Evolutionary conservation across 305 asterid species (phyloP), one percentile per base, ranked within the genome.

Genomic region (Andrographis paniculata): DNA sequence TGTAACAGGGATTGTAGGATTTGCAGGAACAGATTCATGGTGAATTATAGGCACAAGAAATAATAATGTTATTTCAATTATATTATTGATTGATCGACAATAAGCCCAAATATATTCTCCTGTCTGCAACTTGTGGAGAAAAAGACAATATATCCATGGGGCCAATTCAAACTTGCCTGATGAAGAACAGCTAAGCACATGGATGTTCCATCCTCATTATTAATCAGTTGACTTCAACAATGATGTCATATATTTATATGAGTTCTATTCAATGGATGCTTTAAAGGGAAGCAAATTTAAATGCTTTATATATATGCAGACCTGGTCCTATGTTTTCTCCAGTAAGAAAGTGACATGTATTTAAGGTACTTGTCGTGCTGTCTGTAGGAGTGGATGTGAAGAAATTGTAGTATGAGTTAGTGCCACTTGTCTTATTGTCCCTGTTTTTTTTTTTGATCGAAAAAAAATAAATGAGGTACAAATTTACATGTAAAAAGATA

Each of bases 391-490:
- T 31, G 11, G 37, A 10, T 31, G 4, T 31, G 2, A 31, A 31
- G 37, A 31, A 31, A 31, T 5, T 24, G 4, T 24, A 24, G 30
- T 24, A 24, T 4, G 30, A 24, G 8, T 24, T 33, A 11, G 42
- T 1, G 42, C 16, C 42, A 37, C 42, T 37, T 37, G 42, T 37
- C 42, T n/a, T 37, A 14, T 37, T 37, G 0, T 37, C 42, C 17
- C 8, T 37, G 17, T n/a, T 12, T 13, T 17, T 1, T 2, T 13
- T 17, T 13, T 3, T 17, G 17, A 13, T 10, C 17, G 17, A 37
- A 17, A 13, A 14, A 9, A 58, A 56, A 42, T 17, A 49, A 31
- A 11, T 45, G 42, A 49, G 44, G 46, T 38, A 44, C 45, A 14
- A 47, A 28, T 48, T 44, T 72, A 53, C 41, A 92, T n/a, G n/a